These are phyloP conservation scores for Urtica urens DNA, from an alignment of 306 rosid genomes.

Conservation along the genomic window DNA sequence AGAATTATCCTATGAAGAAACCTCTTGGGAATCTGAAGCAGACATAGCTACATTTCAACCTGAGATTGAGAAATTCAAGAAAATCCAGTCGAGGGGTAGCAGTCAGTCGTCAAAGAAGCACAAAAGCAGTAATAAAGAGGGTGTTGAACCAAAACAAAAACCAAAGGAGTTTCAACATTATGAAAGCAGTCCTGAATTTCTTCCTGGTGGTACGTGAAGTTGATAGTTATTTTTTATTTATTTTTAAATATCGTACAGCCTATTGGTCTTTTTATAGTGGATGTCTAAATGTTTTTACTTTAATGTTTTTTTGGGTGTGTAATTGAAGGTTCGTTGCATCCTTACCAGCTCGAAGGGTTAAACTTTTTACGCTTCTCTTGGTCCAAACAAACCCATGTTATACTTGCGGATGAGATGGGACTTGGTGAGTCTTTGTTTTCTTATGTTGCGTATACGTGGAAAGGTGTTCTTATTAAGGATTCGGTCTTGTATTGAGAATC, in stretches of 20 bases:
- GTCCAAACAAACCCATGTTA: slow-evolving; percentile 98
- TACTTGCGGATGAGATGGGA: slow-evolving; percentile 99
- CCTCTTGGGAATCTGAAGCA: slow-evolving; percentile 83
- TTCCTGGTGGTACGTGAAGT: slow-evolving; percentile 53
- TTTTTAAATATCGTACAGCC: slow-evolving; percentile 5
- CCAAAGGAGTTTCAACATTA: slow-evolving; percentile 89
- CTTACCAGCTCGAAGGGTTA: slow-evolving; percentile 98
- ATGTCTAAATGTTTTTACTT: slow-evolving; percentile 20
- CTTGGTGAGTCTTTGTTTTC: slow-evolving; percentile 52
- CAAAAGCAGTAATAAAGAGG: slow-evolving; percentile 41
- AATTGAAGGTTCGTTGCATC: slow-evolving; percentile 72
- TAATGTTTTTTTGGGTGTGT: too few relatives aligned
- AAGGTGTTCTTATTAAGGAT: background rate
- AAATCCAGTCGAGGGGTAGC: slow-evolving; percentile 52
- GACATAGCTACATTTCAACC: slow-evolving; percentile 93
- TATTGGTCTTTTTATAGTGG: slow-evolving; percentile 16
- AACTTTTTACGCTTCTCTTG: slow-evolving; percentile 93
- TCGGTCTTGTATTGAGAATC: too few relatives aligned
- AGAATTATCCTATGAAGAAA: slow-evolving; percentile 91
- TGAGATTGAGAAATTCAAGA: slow-evolving; percentile 75
- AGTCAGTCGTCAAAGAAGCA: slow-evolving; percentile 51
- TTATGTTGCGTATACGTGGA: slow-evolving; percentile 1
- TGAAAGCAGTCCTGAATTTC: slow-evolving; percentile 76
- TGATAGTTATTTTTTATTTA: background rate
- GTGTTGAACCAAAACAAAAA: slow-evolving; percentile 44